phyloP scores from a whole-genome alignment of 176 grass and related monocot genomes.

The Oryza longistaminata region DNA sequence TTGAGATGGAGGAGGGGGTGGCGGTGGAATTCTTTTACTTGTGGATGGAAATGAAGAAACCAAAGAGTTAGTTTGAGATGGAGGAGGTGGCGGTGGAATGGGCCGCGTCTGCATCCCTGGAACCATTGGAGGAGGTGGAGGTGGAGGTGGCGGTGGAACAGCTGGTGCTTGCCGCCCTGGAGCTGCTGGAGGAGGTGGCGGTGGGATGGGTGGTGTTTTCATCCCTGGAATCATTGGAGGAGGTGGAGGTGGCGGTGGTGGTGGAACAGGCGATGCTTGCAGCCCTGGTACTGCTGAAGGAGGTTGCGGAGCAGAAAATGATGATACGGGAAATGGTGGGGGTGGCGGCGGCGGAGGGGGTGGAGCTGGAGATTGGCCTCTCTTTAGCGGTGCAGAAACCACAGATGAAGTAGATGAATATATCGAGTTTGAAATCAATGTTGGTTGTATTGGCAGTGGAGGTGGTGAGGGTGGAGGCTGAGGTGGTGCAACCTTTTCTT shows the following conservation, averaged over 20 bases:
- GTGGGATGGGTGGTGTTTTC: too few species aligned
- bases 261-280: too few species aligned
- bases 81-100: constrained; percentile 37
- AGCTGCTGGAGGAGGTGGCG: too few species aligned
- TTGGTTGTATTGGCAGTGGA: constrained; percentile 1
- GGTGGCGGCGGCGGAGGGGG: constrained; percentile 21
- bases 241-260: too few species aligned
- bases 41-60: constrained; percentile 33
- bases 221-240: too few species aligned
- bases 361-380: constrained; percentile 14
- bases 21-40: constrained; percentile 36
- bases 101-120: not conserved
- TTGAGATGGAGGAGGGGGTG: constrained; percentile 44
- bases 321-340: constrained; percentile 19
- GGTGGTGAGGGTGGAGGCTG: constrained; percentile 27
- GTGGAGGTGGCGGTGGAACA: too few species aligned
- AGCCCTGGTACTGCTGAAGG: too few species aligned
- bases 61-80: constrained; percentile 24
- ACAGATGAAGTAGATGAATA: constrained; percentile 18
- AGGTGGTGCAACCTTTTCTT: constrained; percentile 32
- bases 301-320: constrained; percentile 18
- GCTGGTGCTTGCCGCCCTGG: too few species aligned
- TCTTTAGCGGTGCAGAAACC: constrained; percentile 24
- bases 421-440: constrained; percentile 30
- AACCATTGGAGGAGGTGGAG: constrained; percentile 23